These are phyloP conservation scores for Chlamydomonas sp. DNA, from an alignment of 139 green algal genomes.

Conservation along the genomic window DNA sequence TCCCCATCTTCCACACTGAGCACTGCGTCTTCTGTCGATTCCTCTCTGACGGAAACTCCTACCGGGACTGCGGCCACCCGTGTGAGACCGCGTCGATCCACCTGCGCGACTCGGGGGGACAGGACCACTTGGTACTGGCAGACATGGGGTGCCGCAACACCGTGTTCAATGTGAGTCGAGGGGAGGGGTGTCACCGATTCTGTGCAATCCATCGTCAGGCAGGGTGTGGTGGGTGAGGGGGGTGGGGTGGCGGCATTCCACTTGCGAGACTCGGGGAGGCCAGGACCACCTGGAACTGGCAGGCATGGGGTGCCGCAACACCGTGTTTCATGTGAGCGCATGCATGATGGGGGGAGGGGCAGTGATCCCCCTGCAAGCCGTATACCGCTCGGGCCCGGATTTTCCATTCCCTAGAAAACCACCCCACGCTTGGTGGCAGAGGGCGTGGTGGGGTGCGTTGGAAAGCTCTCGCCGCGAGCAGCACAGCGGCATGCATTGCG, in stretches of 20 bases:
- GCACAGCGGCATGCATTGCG: too few relatives aligned
- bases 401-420: too few relatives aligned
- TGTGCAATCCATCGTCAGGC: too few relatives aligned
- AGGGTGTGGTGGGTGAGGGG: too few relatives aligned
- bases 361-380: too few relatives aligned
- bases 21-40: constrained; percentile 63
- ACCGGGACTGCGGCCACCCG: constrained; percentile 66
- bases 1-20: constrained; percentile 86
- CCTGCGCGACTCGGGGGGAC: constrained; percentile 57
- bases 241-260: constrained; percentile 69
- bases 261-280: constrained; percentile 58
- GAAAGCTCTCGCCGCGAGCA: too few relatives aligned
- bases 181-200: too few relatives aligned
- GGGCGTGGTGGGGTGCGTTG: too few relatives aligned
- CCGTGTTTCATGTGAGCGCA: constrained; percentile 85
- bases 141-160: constrained; percentile 82
- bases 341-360: too few relatives aligned
- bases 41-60: constrained; percentile 63
- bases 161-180: constrained; percentile 85
- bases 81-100: constrained; percentile 71
- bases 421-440: too few relatives aligned
- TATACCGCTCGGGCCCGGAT: too few relatives aligned
- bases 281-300: constrained; percentile 75
- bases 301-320: constrained; percentile 78
- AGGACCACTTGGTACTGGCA: constrained; percentile 76